A percentile compares a stretch with the other conserved stretches of the same genome.
Evolutionary conservation across 2,329 filamentous ascomycete species (phyloP).

Genomic region (Balansia obtecta): DNA sequence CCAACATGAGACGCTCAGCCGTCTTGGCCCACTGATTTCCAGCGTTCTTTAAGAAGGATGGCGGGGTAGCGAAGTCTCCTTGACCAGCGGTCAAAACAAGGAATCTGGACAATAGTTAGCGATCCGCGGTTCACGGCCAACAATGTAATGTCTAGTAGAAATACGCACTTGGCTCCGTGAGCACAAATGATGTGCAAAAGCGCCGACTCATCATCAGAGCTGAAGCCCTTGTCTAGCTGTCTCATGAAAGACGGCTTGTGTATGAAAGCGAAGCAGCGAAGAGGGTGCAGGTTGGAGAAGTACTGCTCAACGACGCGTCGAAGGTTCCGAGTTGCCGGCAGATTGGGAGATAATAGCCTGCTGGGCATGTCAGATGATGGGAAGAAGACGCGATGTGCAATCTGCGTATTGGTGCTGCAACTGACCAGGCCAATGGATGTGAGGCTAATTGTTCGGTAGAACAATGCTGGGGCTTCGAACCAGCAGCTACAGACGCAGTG

Average conservation of each 20-base stretch:
- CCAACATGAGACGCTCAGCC: constrained; percentile 23
- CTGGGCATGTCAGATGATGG: background rate
- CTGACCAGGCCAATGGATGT: constrained; percentile 5
- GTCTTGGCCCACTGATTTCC: constrained; percentile 26
- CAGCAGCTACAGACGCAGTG: background rate
- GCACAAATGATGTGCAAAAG: constrained; percentile 25
- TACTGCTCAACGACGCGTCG: constrained; percentile 25
- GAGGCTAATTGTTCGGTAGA: background rate
- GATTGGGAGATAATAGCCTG: constrained; percentile 22
- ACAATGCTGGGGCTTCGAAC: background rate
- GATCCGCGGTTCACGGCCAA: background rate
- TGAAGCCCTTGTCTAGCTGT: constrained; percentile 24
- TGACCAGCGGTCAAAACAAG: constrained; percentile 19
- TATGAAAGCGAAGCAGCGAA: constrained; percentile 28
- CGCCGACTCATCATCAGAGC: constrained; percentile 23
- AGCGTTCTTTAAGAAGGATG: constrained; percentile 19
- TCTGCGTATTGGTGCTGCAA: background rate
- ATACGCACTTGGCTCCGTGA: constrained; percentile 24
- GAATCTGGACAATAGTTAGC: constrained; percentile 16
- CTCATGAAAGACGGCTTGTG: constrained; percentile 27
- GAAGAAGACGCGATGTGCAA: background rate
- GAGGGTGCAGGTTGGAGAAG: constrained; percentile 27
- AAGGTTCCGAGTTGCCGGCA: constrained; percentile 21
- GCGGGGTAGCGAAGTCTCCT: constrained; percentile 18
- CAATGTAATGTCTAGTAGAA: constrained; percentile 1